These are phyloP conservation scores for Trichosporon sp. DNA, from an alignment of 1,284 basidiomycete species.

Conservation along the genomic window DNA sequence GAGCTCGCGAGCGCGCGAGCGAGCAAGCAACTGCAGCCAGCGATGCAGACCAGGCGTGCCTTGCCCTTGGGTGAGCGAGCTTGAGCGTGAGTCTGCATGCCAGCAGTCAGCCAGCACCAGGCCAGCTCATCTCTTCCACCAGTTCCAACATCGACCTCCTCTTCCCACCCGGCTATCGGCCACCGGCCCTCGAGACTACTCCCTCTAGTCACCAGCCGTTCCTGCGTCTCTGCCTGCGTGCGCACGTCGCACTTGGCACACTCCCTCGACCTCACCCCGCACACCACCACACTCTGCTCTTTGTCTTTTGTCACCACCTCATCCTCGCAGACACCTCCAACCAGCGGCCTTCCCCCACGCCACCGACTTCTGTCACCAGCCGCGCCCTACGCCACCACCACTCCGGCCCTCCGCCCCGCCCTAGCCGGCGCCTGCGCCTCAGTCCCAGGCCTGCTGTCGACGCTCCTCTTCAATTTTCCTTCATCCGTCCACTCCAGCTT, in stretches of 20 bases:
- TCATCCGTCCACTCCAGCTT: not conserved
- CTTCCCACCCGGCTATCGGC: not conserved
- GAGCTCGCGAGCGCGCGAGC: too few relatives aligned
- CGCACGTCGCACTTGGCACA: too few relatives aligned
- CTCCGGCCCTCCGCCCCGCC: not conserved
- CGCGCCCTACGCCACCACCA: not conserved
- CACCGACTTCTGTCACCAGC: not conserved
- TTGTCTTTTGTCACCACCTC: constrained; percentile 1
- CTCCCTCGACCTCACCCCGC: not conserved
- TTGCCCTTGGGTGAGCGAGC: not conserved
- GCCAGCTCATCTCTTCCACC: not conserved
- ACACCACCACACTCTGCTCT: not conserved
- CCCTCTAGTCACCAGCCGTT: not conserved
- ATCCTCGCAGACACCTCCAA: not conserved
- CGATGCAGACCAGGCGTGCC: not conserved
- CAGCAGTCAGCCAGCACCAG: not conserved
- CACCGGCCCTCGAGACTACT: not conserved
- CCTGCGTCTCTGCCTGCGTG: not conserved
- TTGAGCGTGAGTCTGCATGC: not conserved
- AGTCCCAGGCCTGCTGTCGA: not conserved
- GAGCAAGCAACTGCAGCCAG: not conserved
- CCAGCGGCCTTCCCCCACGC: not conserved
- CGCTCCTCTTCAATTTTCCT: not conserved
- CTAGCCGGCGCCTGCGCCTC: not conserved
- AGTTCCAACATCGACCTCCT: not conserved